Conservation (phyloP, 192 early-diverging fungal genomes). For the Backusella mclennaniae region DNA sequence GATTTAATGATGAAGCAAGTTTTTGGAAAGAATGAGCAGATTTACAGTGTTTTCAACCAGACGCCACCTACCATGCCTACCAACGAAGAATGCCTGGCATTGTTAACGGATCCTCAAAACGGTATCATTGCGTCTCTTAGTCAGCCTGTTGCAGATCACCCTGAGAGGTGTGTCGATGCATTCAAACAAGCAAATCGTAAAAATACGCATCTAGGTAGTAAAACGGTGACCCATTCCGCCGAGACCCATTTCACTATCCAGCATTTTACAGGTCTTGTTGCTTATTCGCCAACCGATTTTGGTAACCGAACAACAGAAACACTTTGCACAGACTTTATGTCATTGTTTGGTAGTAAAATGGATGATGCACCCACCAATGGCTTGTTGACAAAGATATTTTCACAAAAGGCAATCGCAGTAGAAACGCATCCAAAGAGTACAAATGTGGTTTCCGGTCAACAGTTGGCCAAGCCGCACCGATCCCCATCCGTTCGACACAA, state of each 20-base stretch:
- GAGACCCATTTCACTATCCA: conserved; percentile 68
- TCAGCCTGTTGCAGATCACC: conserved; percentile 42
- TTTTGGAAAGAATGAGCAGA: conserved; percentile 61
- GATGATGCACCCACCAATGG: conserved; percentile 41
- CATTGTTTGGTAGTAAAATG: conserved; percentile 70
- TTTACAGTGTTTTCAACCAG: conserved; percentile 58
- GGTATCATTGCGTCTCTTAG: conserved; percentile 62
- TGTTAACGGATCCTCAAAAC: conserved; percentile 61
- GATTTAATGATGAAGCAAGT: conserved; percentile 69
- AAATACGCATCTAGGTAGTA: conserved; percentile 37
- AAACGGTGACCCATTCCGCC: conserved; percentile 26
- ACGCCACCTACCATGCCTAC: conserved; percentile 50
- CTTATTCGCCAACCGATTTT: conserved; percentile 63
- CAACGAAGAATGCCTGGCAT: conserved; percentile 63
- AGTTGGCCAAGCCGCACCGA: conserved; percentile 64
- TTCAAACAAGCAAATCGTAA: conserved; percentile 45
- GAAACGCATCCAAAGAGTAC: conserved; percentile 64
- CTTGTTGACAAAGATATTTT: conserved; percentile 74
- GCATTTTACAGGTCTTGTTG: conserved; percentile 73
- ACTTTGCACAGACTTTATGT: conserved; percentile 82
- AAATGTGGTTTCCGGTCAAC: conserved; percentile 71
- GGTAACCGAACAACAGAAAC: conserved; percentile 73
- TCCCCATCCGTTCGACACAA: conserved; percentile 55
- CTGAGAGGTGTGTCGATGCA: conserved; percentile 54
- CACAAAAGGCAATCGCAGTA: conserved; percentile 66